phyloP scores from a whole-genome alignment of 257 asterid species.

The Phtheirospermum japonicum region DNA sequence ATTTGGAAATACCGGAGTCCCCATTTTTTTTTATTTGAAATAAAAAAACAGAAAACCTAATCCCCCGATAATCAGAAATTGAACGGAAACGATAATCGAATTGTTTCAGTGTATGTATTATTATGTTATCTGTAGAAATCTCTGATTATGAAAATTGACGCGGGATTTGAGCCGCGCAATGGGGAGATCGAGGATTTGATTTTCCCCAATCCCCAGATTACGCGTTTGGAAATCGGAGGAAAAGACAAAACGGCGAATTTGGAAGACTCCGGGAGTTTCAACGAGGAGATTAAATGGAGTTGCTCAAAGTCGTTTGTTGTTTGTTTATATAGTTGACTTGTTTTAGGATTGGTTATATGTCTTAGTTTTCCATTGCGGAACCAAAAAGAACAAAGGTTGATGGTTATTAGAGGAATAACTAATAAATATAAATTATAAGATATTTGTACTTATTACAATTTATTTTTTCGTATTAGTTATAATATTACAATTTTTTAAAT shows the following conservation, averaged over 20 bases:
- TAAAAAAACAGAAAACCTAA: slow-evolving; percentile 4
- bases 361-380: too few relatives aligned
- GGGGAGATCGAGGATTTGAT: slow-evolving; percentile 33
- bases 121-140: neutral
- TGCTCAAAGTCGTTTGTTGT: too few relatives aligned
- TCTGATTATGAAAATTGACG: slow-evolving; percentile 23
- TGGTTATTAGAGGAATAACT: too few relatives aligned
- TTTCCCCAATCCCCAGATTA: slow-evolving; percentile 28
- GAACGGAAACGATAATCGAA: slow-evolving; percentile 19
- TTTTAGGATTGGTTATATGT: too few relatives aligned
- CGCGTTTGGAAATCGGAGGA: slow-evolving; percentile 27
- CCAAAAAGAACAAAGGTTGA: too few relatives aligned
- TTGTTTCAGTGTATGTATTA: neutral
- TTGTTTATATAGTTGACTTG: neutral
- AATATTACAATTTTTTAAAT: too few relatives aligned
- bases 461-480: too few relatives aligned
- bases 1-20: slow-evolving; percentile 88
- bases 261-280: slow-evolving; percentile 23
- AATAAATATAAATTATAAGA: too few relatives aligned
- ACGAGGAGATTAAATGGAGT: slow-evolving; percentile 28
- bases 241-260: slow-evolving; percentile 19
- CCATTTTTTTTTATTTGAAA: slow-evolving; percentile 43
- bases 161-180: slow-evolving; percentile 32
- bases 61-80: slow-evolving; percentile 15
- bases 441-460: too few relatives aligned